Base-by-base conservation (phyloP, 441 rosid species). In the Jatropha podagrica region DNA sequence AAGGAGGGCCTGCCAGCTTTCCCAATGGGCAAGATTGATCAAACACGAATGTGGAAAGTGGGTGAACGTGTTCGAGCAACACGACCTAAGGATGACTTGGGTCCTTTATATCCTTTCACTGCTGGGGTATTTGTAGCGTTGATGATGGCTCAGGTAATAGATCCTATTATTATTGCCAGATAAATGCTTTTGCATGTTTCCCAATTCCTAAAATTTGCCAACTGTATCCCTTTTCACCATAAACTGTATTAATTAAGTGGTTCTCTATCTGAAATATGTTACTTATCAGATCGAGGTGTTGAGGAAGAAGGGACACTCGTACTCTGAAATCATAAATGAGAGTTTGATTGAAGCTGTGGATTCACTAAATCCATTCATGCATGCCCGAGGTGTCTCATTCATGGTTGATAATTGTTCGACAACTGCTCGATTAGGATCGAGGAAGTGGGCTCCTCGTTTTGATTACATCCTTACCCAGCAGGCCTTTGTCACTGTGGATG, bases 11-110 rank as follows among this genome's bases (percentile, higher is more conserved):
- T 95, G 38, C 98, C 97, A 18, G 89, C 97, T 66, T 95, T 95
- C 83, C 98, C 98, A 5, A 95, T 95, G 98, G 98, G 98, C 40
- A 95, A 91, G 79, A 95, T 95, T 74, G 98, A 95, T 75, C 97
- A 91, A 82, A 95, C 99, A 48, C 91, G 90, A 48, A 93, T 95
- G 99, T 93, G 99, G 99, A 95, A 90, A 82, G 98, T 95, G 1
- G 99, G 99, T 75, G 95, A 93, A 83, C 86, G 80, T 13, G 98
- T 95, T 54, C 82, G 98, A 66, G 80, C 88, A 73, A 38, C 87
- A 2, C 83, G 98, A 51, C 90, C 92, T 15, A 85, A 83, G 20
- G 95, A 93, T 52, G 99, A 95, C 82, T 83, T 95, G 65, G 99
- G 99, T 62, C 97, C 98, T 7, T 74, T 93, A 61, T 80, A 82